These are phyloP conservation scores for Rhizopus stolonifer DNA, from an alignment of 371 early-diverging fungal genomes.

Conservation along the genomic window DNA sequence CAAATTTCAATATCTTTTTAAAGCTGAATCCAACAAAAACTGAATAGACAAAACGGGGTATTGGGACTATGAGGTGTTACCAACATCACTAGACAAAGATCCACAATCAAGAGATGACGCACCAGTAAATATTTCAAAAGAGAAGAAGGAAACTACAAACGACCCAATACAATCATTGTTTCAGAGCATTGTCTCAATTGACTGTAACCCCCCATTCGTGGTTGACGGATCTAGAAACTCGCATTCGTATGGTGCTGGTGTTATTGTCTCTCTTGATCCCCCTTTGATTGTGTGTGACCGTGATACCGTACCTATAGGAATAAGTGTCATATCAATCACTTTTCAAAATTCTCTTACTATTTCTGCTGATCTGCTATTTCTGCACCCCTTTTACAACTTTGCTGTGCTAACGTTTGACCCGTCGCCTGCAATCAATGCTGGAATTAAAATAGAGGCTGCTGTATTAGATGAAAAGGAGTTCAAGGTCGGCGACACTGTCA, in stretches of 20 bases:
- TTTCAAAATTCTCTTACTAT: constrained; percentile 78
- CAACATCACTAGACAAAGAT: constrained; percentile 32
- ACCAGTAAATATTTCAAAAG: background rate
- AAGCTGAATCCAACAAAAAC: background rate
- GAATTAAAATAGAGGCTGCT: constrained; percentile 49
- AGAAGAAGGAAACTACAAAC: background rate
- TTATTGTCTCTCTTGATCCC: constrained; percentile 70
- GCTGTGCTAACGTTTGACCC: constrained; percentile 77
- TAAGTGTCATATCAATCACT: constrained; percentile 76
- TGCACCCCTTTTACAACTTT: constrained; percentile 85
- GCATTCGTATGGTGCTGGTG: constrained; percentile 72
- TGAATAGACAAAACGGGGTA: constrained; percentile 64
- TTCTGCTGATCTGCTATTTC: constrained; percentile 66
- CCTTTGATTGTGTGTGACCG: constrained; percentile 80
- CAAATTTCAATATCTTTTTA: background rate
- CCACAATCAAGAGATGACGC: too few relatives aligned
- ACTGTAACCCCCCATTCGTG: constrained; percentile 69
- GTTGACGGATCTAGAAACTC: constrained; percentile 71
- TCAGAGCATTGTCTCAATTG: constrained; percentile 58
- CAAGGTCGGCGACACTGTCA: constrained; percentile 58
- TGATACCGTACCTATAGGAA: constrained; percentile 74
- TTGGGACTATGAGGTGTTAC: constrained; percentile 75
- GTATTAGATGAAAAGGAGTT: constrained; percentile 50
- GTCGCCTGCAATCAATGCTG: constrained; percentile 57
- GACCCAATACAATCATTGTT: constrained; percentile 10